Evolutionary conservation across 345 rosid genomes (phyloP), one percentile per base, ranked within the genome.

Genomic region (Linum trigynum): DNA sequence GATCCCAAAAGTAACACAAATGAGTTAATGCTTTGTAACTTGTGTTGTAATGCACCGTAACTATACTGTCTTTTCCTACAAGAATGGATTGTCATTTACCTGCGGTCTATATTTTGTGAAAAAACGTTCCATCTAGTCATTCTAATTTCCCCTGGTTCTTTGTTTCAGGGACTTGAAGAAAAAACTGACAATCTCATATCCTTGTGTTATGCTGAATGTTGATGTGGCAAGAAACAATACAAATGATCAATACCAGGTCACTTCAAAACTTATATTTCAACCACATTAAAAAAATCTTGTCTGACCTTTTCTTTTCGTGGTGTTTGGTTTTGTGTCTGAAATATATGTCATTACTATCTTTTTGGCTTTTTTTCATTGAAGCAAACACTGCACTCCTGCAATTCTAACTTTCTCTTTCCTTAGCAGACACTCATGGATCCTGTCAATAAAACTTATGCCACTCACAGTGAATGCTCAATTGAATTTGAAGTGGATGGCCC

Each of bases 401-500:
- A 57, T 63, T 55, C 67, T 76, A 41, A 57, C 62, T 63, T 40
- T 55, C 63, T 45, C 76, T 65, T 75, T 74, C 50, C 61, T 5
- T 59, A 23, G 63, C 84, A 92, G 98, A 90, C 92, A 35, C 97
- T 92, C 39, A 74, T 66, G 37, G 94, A 92, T 82, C 89, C 90
- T 59, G 61, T 86, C 76, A 78, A 74, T 70, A 92, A 92, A 77
- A 83, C 79, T 57, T 92, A 92, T 72, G 70, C 77, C 69, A 83
- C 86, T 39, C 91, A 81, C 63, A 92, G 97, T 67, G 98, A 92
- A 82, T 92, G 98, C 81, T 92, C 98, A 61, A 92, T 92, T 78
- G 97, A 92, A 76, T 92, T 92, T 78, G 98, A 92, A 84, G 98
- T 92, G 73, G 98, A 92, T 84, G 98, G 98, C 71, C 98, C 97